Evolutionary conservation across 1,284 basidiomycete species (phyloP).

Genomic region (Phellinidium pouzarii): DNA sequence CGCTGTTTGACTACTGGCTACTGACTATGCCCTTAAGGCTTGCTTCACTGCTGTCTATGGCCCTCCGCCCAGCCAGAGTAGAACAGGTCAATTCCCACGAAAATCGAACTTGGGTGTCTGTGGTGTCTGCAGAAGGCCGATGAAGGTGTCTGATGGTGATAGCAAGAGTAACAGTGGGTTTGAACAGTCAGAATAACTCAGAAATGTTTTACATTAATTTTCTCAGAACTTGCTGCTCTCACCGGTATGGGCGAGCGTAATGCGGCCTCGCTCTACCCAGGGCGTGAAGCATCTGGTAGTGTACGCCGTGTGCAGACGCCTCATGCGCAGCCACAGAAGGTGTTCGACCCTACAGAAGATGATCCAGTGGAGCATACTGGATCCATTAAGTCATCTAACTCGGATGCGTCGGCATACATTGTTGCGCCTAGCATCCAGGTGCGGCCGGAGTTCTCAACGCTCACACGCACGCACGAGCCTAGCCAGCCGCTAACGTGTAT

Average conservation of each 20-base stretch:
- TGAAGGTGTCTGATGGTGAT: constrained; percentile 85
- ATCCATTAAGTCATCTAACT: constrained; percentile 43
- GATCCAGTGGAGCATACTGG: constrained; percentile 64
- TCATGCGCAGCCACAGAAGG: constrained; percentile 22
- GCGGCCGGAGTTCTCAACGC: constrained; percentile 78
- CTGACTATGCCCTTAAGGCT: constrained; percentile 46
- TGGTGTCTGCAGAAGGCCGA: constrained; percentile 91
- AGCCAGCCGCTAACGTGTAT: constrained; percentile 84
- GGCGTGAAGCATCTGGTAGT: constrained; percentile 48
- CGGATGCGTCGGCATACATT: constrained; percentile 42
- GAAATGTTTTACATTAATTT: background rate
- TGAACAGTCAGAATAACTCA: background rate
- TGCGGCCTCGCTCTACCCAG: constrained; percentile 52
- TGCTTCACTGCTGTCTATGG: constrained; percentile 97
- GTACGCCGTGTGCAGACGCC: constrained; percentile 26
- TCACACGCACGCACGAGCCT: constrained; percentile 66
- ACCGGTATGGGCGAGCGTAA: constrained; percentile 77
- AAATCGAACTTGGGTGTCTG: constrained; percentile 88
- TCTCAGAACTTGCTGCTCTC: constrained; percentile 74
- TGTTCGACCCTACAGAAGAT: constrained; percentile 67
- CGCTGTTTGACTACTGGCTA: constrained; percentile 12
- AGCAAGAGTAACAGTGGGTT: constrained; percentile 82
- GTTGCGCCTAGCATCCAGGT: constrained; percentile 86
- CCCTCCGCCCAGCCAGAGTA: constrained; percentile 60
- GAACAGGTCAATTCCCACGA: constrained; percentile 43